These are phyloP conservation scores for Populus pruinosa DNA, from an alignment of 345 rosid genomes.

Conservation along the genomic window DNA sequence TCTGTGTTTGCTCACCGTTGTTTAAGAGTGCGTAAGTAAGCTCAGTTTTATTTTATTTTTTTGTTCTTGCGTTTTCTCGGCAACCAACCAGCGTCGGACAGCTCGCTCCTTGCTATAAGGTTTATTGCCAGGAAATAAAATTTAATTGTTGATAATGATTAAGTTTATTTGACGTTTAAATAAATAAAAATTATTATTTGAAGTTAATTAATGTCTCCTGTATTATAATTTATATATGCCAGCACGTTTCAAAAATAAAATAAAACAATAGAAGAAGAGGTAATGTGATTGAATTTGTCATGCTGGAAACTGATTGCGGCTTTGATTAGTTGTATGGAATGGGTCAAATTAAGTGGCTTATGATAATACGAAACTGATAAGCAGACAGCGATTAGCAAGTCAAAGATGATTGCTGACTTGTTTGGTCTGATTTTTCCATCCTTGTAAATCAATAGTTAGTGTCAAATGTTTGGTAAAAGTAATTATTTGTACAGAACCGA, in stretches of 20 bases:
- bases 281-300: not conserved
- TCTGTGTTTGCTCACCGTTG: not conserved
- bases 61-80: conserved; percentile 19
- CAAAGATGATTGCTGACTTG: not conserved
- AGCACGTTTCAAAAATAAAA: not conserved
- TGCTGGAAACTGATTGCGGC: not conserved
- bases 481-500: not conserved
- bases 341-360: not conserved
- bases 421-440: not conserved
- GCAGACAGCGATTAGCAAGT: not conserved
- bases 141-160: not conserved
- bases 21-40: not conserved
- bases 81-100: not conserved
- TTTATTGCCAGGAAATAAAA: not conserved
- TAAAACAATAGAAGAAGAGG: not conserved
- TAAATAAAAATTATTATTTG: not conserved
- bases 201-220: not conserved
- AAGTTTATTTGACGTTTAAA: not conserved
- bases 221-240: not conserved
- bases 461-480: not conserved
- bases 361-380: not conserved
- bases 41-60: not conserved
- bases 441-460: not conserved
- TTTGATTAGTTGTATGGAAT: not conserved
- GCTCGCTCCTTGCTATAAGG: not conserved